A percentile compares a stretch with the other conserved stretches of the same genome.
Evolutionary conservation across 441 rosid genomes (phyloP).

Genomic region (Iberis amara): DNA sequence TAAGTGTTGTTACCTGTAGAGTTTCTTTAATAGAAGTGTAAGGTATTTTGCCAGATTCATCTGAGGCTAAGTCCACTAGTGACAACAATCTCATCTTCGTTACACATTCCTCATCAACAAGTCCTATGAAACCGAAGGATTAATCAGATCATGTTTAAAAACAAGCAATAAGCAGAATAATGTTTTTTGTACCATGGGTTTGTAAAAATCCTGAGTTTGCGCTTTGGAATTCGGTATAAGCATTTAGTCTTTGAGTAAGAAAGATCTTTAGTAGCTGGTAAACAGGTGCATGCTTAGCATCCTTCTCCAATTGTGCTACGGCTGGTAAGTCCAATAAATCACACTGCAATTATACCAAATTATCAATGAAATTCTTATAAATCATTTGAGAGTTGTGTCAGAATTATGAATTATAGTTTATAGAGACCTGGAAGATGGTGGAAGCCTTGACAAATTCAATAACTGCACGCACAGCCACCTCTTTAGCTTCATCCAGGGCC

Average conservation of each 20-base stretch:
- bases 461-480: constrained; percentile 72
- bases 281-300: constrained; percentile 56
- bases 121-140: constrained; percentile 45
- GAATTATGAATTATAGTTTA: constrained; percentile 1
- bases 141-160: neutral
- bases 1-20: constrained; percentile 48
- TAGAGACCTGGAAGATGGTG: constrained; percentile 73
- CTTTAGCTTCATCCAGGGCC: constrained; percentile 72
- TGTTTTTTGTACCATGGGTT: constrained; percentile 51
- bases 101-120: constrained; percentile 86
- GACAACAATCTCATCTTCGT: constrained; percentile 90
- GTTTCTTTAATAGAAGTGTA: constrained; percentile 65
- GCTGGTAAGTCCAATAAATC: constrained; percentile 91
- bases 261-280: constrained; percentile 86
- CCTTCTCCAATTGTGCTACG: constrained; percentile 76
- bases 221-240: constrained; percentile 71
- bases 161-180: constrained; percentile 1
- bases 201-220: constrained; percentile 63
- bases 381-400: neutral
- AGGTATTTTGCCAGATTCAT: constrained; percentile 72
- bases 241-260: constrained; percentile 68
- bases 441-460: constrained; percentile 87
- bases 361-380: constrained; percentile 16
- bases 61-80: constrained; percentile 71
- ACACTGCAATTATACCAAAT: constrained; percentile 51